Evolutionary conservation across 2,329 filamentous ascomycete species (phyloP), one percentile per base, ranked within the genome.

Genomic region (Phaeomoniella chlamydospora): DNA sequence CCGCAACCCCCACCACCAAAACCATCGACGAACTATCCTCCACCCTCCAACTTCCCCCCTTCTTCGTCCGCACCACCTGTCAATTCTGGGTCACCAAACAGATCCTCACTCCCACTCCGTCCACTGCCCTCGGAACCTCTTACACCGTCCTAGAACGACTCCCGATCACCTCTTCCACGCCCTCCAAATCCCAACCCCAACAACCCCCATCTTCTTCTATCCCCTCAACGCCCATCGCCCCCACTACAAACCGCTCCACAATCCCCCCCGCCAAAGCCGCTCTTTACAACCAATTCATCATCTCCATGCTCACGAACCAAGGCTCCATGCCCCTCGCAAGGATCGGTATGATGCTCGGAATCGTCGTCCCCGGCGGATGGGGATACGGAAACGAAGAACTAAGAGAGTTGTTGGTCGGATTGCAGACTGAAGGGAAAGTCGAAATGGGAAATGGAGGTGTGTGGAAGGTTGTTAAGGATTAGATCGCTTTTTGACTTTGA

Each of bases 311-410:
- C 57, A 94, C 85, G 42, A 94, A 94, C 56, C 80, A 85, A 47
- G 80, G 80, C 13, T 74, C 80, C 17, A 90, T 94, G 82, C 78
- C 82, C 35, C 62, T 87, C 40, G 68, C 68, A 37, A 74, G 86
- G 53, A 92, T 98, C 44, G 70, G 77, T 5, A 93, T 87, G 79
- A 94, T 96, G 84, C 70, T 98, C 68, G 85, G 84, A 59, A 88
- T 96, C 70, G 71, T 88, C 39, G 76, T 94, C 36, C 74, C 82
- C 0, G 85, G 85, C 10, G 87, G 86, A 2, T 94, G 94, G 52
- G 74, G 83, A 0, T 94, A 85, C 70, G 84, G 80, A 42, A 83
- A 83, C 49, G 87, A 94, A 52, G 87, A 96, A 59, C 60, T 96
- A 42, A 74, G 77, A 48, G 81, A 80, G 54, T 81, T 94, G 53